Evolutionary conservation across 257 asterid species (phyloP).

Genomic region (Paraleonurus japonicus): DNA sequence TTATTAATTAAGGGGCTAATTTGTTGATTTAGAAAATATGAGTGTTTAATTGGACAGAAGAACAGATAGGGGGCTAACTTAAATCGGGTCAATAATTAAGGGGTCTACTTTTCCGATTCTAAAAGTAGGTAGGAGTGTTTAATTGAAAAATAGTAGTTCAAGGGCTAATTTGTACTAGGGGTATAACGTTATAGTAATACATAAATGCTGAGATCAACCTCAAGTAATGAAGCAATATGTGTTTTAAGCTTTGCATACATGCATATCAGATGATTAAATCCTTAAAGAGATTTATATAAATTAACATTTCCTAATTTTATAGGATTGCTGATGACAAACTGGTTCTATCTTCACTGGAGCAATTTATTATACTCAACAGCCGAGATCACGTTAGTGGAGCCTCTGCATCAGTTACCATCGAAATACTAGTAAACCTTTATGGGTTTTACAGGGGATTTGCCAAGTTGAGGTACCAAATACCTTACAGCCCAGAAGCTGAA

Average conservation of each 20-base stretch:
- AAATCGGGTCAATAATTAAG: too few species aligned
- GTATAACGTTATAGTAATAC: too few species aligned
- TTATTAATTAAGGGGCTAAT: too few species aligned
- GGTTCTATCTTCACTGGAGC: constrained; percentile 89
- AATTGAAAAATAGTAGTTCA: too few species aligned
- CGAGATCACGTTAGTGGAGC: constrained; percentile 37
- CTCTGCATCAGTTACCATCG: constrained; percentile 49
- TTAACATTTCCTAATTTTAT: neutral
- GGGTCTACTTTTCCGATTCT: too few species aligned
- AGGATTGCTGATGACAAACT: constrained; percentile 86
- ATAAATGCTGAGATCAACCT: neutral
- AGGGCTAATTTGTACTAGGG: too few species aligned
- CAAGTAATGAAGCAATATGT: neutral
- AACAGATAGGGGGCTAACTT: too few species aligned
- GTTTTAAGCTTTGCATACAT: neutral
- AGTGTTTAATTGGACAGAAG: too few species aligned
- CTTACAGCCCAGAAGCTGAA: constrained; percentile 91
- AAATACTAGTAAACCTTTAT: constrained; percentile 58
- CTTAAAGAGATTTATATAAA: neutral
- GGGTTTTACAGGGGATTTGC: constrained; percentile 81
- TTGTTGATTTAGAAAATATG: too few species aligned
- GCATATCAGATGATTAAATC: neutral
- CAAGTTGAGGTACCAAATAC: constrained; percentile 72
- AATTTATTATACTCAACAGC: constrained; percentile 76
- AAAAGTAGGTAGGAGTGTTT: too few species aligned